Conservation (phyloP, 345 rosid species). For the Anastatica hierochuntica region DNA sequence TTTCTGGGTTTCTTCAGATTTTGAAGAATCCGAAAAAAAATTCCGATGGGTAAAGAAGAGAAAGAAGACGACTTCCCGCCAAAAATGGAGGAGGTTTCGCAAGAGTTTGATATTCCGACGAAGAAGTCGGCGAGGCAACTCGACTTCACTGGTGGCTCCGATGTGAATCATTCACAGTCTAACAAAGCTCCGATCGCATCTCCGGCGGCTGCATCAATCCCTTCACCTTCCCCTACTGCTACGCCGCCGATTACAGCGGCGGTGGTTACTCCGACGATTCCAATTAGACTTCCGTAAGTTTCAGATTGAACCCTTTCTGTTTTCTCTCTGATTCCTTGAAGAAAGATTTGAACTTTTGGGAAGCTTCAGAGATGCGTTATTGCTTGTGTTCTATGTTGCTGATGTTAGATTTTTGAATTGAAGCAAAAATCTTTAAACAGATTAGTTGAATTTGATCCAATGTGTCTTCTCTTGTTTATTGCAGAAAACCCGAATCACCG, state of each 20-base stretch:
- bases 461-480: background rate
- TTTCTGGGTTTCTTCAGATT: constrained; percentile 12
- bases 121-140: constrained; percentile 84
- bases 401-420: background rate
- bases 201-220: constrained; percentile 1
- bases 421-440: background rate
- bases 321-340: background rate
- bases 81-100: too few species aligned
- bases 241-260: constrained; percentile 19
- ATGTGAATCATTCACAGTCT: constrained; percentile 38
- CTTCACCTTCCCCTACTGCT: background rate
- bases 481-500: constrained; percentile 82
- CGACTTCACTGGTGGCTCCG: constrained; percentile 55
- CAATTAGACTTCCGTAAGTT: constrained; percentile 46
- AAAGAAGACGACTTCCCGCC: constrained; percentile 65
- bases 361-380: constrained; percentile 1
- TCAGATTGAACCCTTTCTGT: background rate
- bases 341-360: too few species aligned
- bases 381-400: background rate
- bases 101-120: constrained; percentile 24
- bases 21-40: background rate
- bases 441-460: too few species aligned
- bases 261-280: constrained; percentile 16
- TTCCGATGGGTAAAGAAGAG: constrained; percentile 57
- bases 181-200: constrained; percentile 3